Conservation (phyloP, 2,329 filamentous ascomycete species). For the Colletotrichum graminicola region DNA sequence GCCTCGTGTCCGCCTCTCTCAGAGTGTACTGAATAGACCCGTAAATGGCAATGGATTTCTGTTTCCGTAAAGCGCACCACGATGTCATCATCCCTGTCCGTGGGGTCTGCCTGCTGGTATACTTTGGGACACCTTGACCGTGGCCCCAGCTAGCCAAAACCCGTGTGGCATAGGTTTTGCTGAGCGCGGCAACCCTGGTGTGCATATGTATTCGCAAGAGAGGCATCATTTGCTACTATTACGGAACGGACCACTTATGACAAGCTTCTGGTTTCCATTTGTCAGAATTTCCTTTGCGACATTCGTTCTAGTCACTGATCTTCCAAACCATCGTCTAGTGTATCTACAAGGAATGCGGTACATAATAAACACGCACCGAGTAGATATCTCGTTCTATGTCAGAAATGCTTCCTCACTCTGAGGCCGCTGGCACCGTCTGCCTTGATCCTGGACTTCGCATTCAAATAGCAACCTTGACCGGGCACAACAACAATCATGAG, state of each 20-base stretch:
- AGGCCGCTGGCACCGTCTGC: background rate
- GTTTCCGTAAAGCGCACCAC: background rate
- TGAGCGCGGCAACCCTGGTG: background rate
- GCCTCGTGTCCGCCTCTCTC: background rate
- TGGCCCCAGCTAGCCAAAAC: background rate
- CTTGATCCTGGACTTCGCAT: background rate
- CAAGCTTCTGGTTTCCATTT: background rate
- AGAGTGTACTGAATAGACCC: background rate
- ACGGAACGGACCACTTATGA: background rate
- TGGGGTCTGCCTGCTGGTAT: background rate
- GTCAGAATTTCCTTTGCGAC: background rate
- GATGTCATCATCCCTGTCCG: background rate
- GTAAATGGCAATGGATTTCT: background rate
- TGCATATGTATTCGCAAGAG: background rate
- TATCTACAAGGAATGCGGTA: background rate
- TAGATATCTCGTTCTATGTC: background rate
- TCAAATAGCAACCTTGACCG: background rate
- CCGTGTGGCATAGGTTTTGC: background rate
- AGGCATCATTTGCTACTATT: background rate
- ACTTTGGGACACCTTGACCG: background rate
- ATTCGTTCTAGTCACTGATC: background rate
- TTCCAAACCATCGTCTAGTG: background rate
- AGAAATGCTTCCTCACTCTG: background rate
- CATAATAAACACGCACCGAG: fast-evolving
- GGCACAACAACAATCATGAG: background rate